A percentile compares a stretch with the other conserved stretches of the same genome.
Evolutionary conservation across 1,284 basidiomycete genomes (phyloP).

Genomic region (Ustilago loliicola): DNA sequence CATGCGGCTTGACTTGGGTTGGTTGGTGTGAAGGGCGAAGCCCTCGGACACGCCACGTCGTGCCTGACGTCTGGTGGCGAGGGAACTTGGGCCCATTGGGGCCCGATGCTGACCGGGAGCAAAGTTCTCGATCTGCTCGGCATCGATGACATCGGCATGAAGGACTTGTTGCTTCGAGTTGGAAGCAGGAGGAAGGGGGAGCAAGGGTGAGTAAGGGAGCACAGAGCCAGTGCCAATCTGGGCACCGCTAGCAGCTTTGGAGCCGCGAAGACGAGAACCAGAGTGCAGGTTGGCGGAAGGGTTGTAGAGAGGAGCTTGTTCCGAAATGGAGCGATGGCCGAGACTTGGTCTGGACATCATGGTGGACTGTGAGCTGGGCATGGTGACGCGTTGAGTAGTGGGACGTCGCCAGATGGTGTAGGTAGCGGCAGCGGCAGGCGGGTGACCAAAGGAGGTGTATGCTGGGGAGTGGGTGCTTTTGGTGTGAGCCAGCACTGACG

Average conservation of each 20-base stretch:
- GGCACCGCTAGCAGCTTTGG: conserved; percentile 36
- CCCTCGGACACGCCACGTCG: conserved; percentile 39
- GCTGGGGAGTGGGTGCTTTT: not conserved
- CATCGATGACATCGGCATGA: conserved; percentile 7
- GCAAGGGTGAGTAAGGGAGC: conserved; percentile 44
- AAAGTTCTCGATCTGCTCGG: conserved; percentile 26
- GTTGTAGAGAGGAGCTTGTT: conserved; percentile 42
- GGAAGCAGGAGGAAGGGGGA: conserved; percentile 35
- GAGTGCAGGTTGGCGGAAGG: conserved; percentile 23
- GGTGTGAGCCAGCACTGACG: not conserved
- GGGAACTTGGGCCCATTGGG: conserved; percentile 8
- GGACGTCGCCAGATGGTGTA: conserved; percentile 6
- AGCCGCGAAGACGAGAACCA: conserved; percentile 35
- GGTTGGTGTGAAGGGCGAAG: conserved; percentile 15
- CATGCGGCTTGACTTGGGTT: conserved; percentile 11
- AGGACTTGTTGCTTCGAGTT: conserved; percentile 5
- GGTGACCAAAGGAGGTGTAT: not conserved
- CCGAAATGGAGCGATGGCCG: conserved; percentile 48
- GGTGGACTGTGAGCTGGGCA: conserved; percentile 14
- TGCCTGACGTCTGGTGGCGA: conserved; percentile 38
- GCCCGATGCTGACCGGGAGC: conserved; percentile 8
- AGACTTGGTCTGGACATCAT: conserved; percentile 35
- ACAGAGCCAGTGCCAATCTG: conserved; percentile 23
- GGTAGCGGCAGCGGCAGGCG: not conserved
- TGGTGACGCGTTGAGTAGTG: conserved; percentile 8